phyloP scores from a whole-genome alignment of 2,329 filamentous ascomycete species.

The Phialocephala subalpina region DNA sequence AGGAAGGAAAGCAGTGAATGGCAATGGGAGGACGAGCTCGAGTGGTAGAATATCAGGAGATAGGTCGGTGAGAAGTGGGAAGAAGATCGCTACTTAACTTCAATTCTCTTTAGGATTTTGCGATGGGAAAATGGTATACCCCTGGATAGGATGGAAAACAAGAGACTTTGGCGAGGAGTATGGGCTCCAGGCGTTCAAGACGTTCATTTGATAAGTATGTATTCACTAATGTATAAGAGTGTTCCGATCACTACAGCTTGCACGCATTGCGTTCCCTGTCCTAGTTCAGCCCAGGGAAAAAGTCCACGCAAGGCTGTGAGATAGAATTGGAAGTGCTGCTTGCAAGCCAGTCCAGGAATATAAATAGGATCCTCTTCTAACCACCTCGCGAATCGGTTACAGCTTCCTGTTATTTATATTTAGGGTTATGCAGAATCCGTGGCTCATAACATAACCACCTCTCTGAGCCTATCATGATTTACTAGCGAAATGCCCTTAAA shows the following conservation, averaged over 20 bases:
- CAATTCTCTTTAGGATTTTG: neutral
- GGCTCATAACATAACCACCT: no score
- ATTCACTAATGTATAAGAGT: neutral
- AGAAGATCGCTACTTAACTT: neutral
- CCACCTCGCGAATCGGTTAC: no score
- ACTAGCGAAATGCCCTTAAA: neutral
- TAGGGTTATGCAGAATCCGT: no score
- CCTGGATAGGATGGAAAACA: neutral
- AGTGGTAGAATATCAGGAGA: conserved; percentile 1
- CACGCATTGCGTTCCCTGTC: no score
- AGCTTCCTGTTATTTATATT: no score
- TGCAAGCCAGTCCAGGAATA: no score
- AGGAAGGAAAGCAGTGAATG: conserved; percentile 31
- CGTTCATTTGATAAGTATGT: neutral
- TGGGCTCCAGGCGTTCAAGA: neutral
- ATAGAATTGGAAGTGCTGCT: no score
- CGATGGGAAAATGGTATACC: neutral
- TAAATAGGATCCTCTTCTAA: no score
- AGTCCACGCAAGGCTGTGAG: no score
- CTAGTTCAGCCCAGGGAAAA: no score
- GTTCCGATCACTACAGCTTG: neutral
- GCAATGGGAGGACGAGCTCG: conserved; percentile 24
- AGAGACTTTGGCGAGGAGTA: neutral
- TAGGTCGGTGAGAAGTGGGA: neutral
- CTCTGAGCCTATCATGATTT: no score